Evolutionary conservation across 768 basidiomycete genomes (phyloP), one percentile per base, ranked within the genome.

Genomic region (Phylloporus rhodoxanthus): DNA sequence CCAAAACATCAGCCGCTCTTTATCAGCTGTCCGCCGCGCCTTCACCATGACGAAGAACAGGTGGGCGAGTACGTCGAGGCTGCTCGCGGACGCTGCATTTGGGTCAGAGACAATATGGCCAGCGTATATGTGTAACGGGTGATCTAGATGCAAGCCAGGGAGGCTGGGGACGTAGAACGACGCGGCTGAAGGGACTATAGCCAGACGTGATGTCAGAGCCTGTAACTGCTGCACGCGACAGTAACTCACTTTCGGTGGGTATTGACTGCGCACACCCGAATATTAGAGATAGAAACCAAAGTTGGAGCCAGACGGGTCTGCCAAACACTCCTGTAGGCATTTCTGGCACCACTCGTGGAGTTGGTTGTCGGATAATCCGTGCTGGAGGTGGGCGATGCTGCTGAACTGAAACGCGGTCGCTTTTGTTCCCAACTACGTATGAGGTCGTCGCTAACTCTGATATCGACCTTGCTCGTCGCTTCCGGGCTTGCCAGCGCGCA

Each of bases 1-100:
- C 96, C 96, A 99, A 61, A 98, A 91, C 60, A 98, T 78, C 8
- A 97, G 68, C 30, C 95, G 73, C 65, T 93, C 85, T 66, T 79
- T 91, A 62, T 98, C 95, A n/a, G 93, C 91, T 17, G 75, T 75
- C 53, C 90, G 78, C 46, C 91, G 76, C 42, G 92, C 91, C 68
- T 93, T 91, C 34, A 92, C 73, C 70, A 98, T 76, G 50, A 95
- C 81, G 66, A 97, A 99, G 74, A 80, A 95, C 9, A 93, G 64
- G 63, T 94, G 90, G 1, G 90, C 75, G 8, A 81, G 82, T 29
- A 87, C 75, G 49, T 82, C 78, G n/a, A 77, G 82, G 23, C 68
- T 60, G 5, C 75, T 66, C 10, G 76, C 73, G n/a, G 66, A 68
- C 9, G 73, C 55, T 19, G 72, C 74, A 66, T 79, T 71, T 8